phyloP scores from a whole-genome alignment of 768 basidiomycete genomes.

The Boletus reticulatus region DNA sequence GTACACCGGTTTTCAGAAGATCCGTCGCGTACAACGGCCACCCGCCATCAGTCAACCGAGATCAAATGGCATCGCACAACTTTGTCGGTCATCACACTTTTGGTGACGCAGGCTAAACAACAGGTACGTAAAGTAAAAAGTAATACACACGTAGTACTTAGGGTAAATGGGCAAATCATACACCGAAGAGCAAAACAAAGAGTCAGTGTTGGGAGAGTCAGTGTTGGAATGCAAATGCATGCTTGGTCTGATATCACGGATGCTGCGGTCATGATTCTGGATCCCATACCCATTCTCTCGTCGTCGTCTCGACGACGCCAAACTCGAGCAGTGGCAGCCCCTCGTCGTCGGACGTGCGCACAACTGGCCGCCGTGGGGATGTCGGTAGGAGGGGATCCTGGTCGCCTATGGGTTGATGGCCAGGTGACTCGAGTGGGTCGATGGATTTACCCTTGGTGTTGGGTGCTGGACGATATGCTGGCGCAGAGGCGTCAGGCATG shows the following conservation, averaged over 20 bases:
- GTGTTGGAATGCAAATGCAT: too few relatives aligned
- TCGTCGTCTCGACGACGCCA: conserved; percentile 9
- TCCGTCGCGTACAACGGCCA: too few relatives aligned
- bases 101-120: too few relatives aligned
- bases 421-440: conserved; percentile 5
- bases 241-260: too few relatives aligned
- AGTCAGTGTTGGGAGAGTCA: too few relatives aligned
- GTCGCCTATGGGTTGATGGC: neutral
- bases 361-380: neutral
- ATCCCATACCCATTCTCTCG: conserved; percentile 2
- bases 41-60: too few relatives aligned
- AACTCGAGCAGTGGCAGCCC: conserved; percentile 15
- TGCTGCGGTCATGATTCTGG: too few relatives aligned
- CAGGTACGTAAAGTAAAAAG: neutral
- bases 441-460: conserved; percentile 20
- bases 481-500: conserved; percentile 19
- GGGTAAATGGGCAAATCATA: neutral
- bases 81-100: too few relatives aligned
- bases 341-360: neutral
- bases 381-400: conserved; percentile 4
- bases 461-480: neutral
- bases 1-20: too few relatives aligned
- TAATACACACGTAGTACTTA: neutral
- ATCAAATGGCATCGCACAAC: too few relatives aligned
- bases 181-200: too few relatives aligned